These are phyloP conservation scores for Pseudozyma flocculosa DNA, from an alignment of 1,284 basidiomycete species.

Conservation along the genomic window DNA sequence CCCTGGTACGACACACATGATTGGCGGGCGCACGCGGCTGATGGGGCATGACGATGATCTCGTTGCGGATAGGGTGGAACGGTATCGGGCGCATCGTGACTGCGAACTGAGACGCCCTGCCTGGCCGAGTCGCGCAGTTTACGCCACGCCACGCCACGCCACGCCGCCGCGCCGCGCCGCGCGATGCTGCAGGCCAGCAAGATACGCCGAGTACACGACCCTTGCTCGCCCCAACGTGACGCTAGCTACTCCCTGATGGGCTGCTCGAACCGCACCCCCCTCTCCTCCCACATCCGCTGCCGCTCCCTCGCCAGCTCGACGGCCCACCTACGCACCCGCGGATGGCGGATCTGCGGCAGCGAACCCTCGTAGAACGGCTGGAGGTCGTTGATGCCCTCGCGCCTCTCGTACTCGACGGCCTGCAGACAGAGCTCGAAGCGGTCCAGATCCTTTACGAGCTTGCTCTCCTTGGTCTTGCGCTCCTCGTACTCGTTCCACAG, in stretches of 20 bases:
- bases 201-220: too few relatives aligned
- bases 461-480: slow-evolving; percentile 75
- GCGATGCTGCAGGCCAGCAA: too few relatives aligned
- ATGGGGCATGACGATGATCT: too few relatives aligned
- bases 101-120: too few relatives aligned
- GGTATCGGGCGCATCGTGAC: too few relatives aligned
- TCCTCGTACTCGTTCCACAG: slow-evolving; percentile 95
- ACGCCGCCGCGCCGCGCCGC: too few relatives aligned
- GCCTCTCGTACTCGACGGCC: slow-evolving; percentile 62
- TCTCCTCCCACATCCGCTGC: slow-evolving; percentile 29
- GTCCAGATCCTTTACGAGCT: slow-evolving; percentile 93
- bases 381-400: slow-evolving; percentile 44
- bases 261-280: slow-evolving; percentile 25
- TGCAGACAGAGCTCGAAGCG: slow-evolving; percentile 84
- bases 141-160: too few relatives aligned
- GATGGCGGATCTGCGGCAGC: slow-evolving; percentile 32
- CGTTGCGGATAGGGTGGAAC: too few relatives aligned
- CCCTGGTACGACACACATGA: too few relatives aligned
- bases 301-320: slow-evolving; percentile 33
- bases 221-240: background rate
- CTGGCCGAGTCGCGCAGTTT: too few relatives aligned
- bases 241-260: background rate
- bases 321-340: slow-evolving; percentile 39
- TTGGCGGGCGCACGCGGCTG: too few relatives aligned
- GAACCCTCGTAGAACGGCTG: slow-evolving; percentile 51